Evolutionary conservation across 164 flowering plant genomes (phyloP).

Genomic region (Taxillus chinensis): DNA sequence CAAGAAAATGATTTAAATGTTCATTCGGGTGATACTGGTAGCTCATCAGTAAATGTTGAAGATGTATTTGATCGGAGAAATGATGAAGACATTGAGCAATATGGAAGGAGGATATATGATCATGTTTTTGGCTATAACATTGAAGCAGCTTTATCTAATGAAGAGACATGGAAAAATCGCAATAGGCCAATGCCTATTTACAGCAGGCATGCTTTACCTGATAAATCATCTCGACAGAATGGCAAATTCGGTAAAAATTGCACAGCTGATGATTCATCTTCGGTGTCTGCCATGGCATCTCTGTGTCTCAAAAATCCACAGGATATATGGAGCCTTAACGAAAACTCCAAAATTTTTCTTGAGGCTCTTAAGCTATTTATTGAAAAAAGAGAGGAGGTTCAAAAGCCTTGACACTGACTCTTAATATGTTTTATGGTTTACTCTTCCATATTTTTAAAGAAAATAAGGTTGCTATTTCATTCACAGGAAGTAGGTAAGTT

Average conservation of each 20-base stretch:
- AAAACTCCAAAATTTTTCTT: slow-evolving; percentile 68
- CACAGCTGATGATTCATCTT: slow-evolving; percentile 24
- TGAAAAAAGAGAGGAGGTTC: slow-evolving; percentile 59
- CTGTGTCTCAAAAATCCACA: slow-evolving; percentile 87
- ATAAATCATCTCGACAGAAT: slow-evolving; percentile 29
- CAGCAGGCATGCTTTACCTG: slow-evolving; percentile 46
- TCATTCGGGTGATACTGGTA: slow-evolving; percentile 55
- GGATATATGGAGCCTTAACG: slow-evolving; percentile 79
- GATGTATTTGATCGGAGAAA: slow-evolving; percentile 68
- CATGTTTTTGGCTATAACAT: slow-evolving; percentile 98
- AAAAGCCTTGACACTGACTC: too few relatives aligned
- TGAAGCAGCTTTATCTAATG: slow-evolving; percentile 79
- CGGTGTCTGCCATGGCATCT: slow-evolving; percentile 76
- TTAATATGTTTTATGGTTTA: too few relatives aligned
- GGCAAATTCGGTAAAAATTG: slow-evolving; percentile 36
- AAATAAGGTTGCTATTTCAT: slow-evolving; percentile 1
- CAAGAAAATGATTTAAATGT: slow-evolving; percentile 94
- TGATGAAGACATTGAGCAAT: slow-evolving; percentile 70
- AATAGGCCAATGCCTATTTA: slow-evolving; percentile 78
- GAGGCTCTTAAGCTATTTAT: slow-evolving; percentile 79
- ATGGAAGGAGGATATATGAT: slow-evolving; percentile 82
- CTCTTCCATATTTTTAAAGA: not conserved
- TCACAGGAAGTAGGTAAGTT: slow-evolving; percentile 80
- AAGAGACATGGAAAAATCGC: slow-evolving; percentile 91
- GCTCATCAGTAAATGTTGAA: slow-evolving; percentile 51